These are phyloP conservation scores for Casuarina glauca DNA, from an alignment of 306 rosid species.

Conservation along the genomic window DNA sequence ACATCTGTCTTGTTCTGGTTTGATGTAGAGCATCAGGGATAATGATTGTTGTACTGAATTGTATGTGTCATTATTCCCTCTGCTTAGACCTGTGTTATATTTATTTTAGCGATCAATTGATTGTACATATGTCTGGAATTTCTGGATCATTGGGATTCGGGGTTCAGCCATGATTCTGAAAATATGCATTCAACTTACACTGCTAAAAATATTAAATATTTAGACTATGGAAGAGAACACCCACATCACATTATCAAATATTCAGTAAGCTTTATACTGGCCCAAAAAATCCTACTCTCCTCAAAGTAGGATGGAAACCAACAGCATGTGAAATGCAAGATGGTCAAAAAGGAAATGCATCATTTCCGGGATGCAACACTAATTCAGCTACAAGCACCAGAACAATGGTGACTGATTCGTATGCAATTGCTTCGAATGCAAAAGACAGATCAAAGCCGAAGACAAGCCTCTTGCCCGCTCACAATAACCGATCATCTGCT, in stretches of 20 bases:
- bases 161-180: too few relatives aligned
- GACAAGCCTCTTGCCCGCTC: background rate
- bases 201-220: too few relatives aligned
- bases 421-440: background rate
- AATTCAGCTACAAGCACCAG: background rate
- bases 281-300: conserved; percentile 2
- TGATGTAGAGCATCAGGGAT: conserved; percentile 65
- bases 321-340: background rate
- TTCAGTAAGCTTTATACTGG: background rate
- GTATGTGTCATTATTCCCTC: conserved; percentile 32
- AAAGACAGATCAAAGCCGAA: background rate
- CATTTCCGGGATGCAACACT: background rate
- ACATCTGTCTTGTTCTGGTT: conserved; percentile 91
- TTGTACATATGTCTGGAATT: background rate
- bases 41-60: conserved; percentile 17
- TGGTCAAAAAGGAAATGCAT: background rate
- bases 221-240: background rate
- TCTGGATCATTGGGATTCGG: too few relatives aligned
- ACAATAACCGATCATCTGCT: background rate
- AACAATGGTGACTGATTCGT: background rate
- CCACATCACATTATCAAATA: background rate
- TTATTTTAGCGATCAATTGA: conserved; percentile 9
- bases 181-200: too few relatives aligned
- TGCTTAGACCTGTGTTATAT: conserved; percentile 9
- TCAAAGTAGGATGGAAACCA: background rate